phyloP scores from a whole-genome alignment of 306 rosid genomes.

The Malus fusca region DNA sequence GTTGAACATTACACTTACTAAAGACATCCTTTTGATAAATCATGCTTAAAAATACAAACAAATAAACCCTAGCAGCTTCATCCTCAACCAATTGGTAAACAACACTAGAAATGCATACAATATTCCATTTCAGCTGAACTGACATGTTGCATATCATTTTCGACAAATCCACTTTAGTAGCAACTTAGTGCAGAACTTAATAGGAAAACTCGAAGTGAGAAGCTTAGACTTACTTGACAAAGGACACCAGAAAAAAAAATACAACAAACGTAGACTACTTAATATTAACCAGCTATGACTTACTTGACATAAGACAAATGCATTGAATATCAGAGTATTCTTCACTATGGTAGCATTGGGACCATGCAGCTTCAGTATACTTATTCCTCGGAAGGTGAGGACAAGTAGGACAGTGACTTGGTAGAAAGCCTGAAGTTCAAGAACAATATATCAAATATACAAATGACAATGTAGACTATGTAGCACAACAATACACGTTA shows the following conservation, averaged over 20 bases:
- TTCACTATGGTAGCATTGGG: constrained; percentile 43
- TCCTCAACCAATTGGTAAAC: not conserved
- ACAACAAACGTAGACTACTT: not conserved
- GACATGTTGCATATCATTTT: not conserved
- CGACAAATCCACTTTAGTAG: not conserved
- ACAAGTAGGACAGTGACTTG: constrained; percentile 73
- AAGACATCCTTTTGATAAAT: not conserved
- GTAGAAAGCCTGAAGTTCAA: constrained; percentile 55
- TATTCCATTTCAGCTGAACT: not conserved
- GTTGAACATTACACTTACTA: not conserved
- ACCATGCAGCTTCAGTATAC: constrained; percentile 40
- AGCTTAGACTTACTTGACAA: not conserved
- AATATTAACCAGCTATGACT: constrained; percentile 9
- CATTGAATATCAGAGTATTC: constrained; percentile 84
- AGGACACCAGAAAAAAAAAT: not conserved
- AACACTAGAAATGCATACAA: not conserved
- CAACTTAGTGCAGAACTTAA: not conserved
- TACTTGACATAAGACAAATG: constrained; percentile 95
- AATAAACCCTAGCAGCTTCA: not conserved
- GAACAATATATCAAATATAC: not conserved
- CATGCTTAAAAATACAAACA: not conserved
- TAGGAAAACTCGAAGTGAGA: not conserved
- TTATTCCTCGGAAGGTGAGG: constrained; percentile 59
- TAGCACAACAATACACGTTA: not conserved
- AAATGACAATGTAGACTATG: not conserved